These are phyloP conservation scores for Daldinia concentrica DNA, from an alignment of 495 filamentous ascomycete genomes.

Conservation along the genomic window DNA sequence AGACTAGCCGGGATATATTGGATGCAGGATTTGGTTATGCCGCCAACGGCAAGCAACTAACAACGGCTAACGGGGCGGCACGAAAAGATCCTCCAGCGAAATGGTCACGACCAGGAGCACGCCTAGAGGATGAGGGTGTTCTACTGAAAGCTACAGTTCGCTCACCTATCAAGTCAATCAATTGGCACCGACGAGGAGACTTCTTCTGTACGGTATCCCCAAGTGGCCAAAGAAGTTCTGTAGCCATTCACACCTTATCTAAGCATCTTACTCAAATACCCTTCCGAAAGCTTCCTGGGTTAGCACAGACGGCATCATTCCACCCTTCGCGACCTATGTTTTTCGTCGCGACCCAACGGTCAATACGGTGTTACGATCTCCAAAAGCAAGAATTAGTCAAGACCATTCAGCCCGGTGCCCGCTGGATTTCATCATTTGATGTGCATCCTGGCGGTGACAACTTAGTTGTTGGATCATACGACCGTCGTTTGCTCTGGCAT, in stretches of 20 bases:
- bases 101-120: slow-evolving; percentile 82
- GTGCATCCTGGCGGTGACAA: slow-evolving; percentile 95
- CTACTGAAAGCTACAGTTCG: slow-evolving; percentile 81
- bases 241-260: slow-evolving; percentile 93
- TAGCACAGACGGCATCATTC: slow-evolving; percentile 90
- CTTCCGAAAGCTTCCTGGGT: slow-evolving; percentile 85
- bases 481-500: slow-evolving; percentile 94
- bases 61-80: slow-evolving; percentile 61
- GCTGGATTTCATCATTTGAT: slow-evolving; percentile 94
- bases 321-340: slow-evolving; percentile 92
- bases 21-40: slow-evolving; percentile 93
- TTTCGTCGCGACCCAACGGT: slow-evolving; percentile 93
- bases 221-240: slow-evolving; percentile 76
- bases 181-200: slow-evolving; percentile 93
- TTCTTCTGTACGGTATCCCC: slow-evolving; percentile 95
- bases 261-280: slow-evolving; percentile 95
- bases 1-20: slow-evolving; percentile 75
- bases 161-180: slow-evolving; percentile 85
- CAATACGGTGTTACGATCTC: slow-evolving; percentile 91
- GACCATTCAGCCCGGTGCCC: slow-evolving; percentile 88
- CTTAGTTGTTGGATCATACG: slow-evolving; percentile 91
- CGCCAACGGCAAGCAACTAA: slow-evolving; percentile 66
- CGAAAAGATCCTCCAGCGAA: slow-evolving; percentile 79
- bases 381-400: slow-evolving; percentile 88
- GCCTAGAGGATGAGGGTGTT: slow-evolving; percentile 78